phyloP scores from a whole-genome alignment of 306 rosid species.

The Lagenaria siceraria region DNA sequence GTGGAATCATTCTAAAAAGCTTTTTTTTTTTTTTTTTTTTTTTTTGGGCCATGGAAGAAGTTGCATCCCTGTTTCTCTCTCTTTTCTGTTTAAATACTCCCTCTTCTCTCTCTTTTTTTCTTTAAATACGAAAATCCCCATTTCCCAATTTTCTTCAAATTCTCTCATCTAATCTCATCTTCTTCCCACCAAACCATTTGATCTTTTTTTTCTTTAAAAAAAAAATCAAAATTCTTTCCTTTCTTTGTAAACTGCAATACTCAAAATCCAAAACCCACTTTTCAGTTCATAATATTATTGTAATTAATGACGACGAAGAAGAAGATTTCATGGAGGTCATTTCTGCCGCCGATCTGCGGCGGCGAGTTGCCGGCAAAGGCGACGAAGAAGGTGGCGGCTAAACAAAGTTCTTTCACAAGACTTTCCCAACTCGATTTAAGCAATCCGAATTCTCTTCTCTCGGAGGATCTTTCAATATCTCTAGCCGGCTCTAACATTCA shows the following conservation, averaged over 20 bases:
- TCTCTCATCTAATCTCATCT: background rate
- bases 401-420: constrained; percentile 39
- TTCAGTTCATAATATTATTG: background rate
- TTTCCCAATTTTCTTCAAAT: background rate
- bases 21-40: background rate
- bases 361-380: constrained; percentile 14
- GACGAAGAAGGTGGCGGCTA: constrained; percentile 38
- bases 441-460: constrained; percentile 37
- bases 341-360: constrained; percentile 30
- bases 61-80: background rate
- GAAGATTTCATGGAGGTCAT: constrained; percentile 27
- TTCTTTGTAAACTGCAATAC: background rate
- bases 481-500: constrained; percentile 70
- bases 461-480: constrained; percentile 75
- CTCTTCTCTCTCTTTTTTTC: background rate
- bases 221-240: background rate
- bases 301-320: background rate
- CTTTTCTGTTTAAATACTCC: background rate
- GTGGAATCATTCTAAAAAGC: background rate
- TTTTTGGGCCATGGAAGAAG: background rate
- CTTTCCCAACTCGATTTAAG: constrained; percentile 59
- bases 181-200: background rate
- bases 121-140: background rate
- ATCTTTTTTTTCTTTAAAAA: no score
- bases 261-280: background rate